Evolutionary conservation across 73 alveolate genomes (phyloP), one percentile per base, ranked within the genome.

Genomic region (Paramecium primaurelia): DNA sequence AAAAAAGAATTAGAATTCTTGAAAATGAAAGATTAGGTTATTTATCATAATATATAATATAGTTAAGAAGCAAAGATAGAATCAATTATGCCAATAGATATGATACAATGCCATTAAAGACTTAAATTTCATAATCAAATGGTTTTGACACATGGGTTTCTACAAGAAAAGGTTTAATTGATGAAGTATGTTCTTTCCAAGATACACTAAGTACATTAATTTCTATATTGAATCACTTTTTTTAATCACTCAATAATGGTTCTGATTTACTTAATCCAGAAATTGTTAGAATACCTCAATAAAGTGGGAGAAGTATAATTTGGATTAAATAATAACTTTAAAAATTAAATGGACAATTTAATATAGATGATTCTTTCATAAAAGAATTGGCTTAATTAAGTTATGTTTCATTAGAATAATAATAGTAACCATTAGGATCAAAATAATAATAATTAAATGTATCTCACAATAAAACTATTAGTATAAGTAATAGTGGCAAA

Each of bases 1-100:
- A 71, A 71, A 34, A 71, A 71, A 34, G 86, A 71, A 71, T 71
- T 71, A 28, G 86, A 71, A 34, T 32, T 34, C 30, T n/a, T 28
- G 12, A 71, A 71, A 71, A 71, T 71, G 58, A 71, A 71, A 71
- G 86, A 71, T 32, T 71, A 71, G 40, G 77, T 59, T 47, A 10
- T 0, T n/a, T 59, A 0, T 34, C 18, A 30, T 22, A 7, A 59
- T 18, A 4, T 59, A 59, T 54, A 34, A 34, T 20, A 7, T 59
- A 59, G 77, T n/a, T 59, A 30, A 59, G 77, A 20, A 59, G 77
- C 40, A 59, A 59, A 59, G 77, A 59, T 12, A 22, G 77, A 59
- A 59, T 59, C 77, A 59, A 22, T 22, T 59, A 59, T 20, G 77
- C 77, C 40, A 59, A 59, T 59, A 59, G 40, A 59, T 59, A 18